phyloP scores from a whole-genome alignment of 2,329 filamentous ascomycete species.

The Aspergillus ustus region DNA sequence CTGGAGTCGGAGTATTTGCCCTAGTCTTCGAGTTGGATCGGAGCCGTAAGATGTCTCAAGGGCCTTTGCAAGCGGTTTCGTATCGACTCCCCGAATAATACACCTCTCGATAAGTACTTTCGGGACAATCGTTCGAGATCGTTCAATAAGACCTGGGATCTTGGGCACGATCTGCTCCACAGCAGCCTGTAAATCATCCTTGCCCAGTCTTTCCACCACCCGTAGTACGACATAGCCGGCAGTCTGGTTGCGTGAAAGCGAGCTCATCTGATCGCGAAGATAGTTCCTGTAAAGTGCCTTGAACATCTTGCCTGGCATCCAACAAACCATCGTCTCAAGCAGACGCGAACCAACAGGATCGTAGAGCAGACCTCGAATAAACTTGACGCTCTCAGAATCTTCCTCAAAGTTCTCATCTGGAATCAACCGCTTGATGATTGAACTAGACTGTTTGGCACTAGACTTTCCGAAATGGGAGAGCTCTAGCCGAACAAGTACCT shows the following conservation, averaged over 20 bases:
- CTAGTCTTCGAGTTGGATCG: constrained; percentile 56
- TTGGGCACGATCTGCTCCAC: constrained; percentile 74
- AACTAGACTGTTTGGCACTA: constrained; percentile 66
- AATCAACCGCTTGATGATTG: constrained; percentile 76
- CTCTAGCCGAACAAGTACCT: constrained; percentile 86
- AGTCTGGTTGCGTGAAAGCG: constrained; percentile 84
- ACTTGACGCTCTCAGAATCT: constrained; percentile 73
- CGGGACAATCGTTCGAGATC: constrained; percentile 77
- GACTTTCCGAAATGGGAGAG: constrained; percentile 73
- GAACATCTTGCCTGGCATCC: constrained; percentile 85
- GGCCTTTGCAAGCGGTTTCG: constrained; percentile 58
- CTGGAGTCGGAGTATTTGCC: constrained; percentile 64
- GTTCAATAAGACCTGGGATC: constrained; percentile 72
- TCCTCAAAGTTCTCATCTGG: constrained; percentile 79
- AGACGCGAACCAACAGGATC: constrained; percentile 88
- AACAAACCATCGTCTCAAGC: constrained; percentile 81
- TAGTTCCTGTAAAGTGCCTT: constrained; percentile 81
- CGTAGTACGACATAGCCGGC: constrained; percentile 85
- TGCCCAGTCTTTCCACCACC: constrained; percentile 80
- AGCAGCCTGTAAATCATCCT: constrained; percentile 79
- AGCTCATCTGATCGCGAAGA: constrained; percentile 78
- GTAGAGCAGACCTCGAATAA: constrained; percentile 86
- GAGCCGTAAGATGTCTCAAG: constrained; percentile 63
- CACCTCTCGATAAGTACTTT: constrained; percentile 84
- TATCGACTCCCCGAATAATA: constrained; percentile 66